Conservation (phyloP, 169 alveolate species). For the Plasmodium fragile region DNA sequence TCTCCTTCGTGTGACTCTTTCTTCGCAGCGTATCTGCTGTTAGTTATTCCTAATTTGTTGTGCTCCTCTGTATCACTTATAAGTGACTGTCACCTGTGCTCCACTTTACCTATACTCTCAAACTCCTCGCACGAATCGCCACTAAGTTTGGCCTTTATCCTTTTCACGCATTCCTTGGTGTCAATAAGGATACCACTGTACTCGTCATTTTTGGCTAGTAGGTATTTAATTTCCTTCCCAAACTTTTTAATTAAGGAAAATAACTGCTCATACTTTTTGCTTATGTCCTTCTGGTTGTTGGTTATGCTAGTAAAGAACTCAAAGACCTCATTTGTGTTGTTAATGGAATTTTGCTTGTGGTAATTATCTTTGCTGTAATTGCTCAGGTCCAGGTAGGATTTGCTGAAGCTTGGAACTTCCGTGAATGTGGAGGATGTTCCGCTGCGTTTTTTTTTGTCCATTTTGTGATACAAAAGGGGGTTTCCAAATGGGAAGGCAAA, state of each 20-base stretch:
- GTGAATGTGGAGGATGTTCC: conserved; percentile 33
- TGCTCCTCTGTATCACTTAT: neutral
- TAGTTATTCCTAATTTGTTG: neutral
- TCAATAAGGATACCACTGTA: conserved; percentile 34
- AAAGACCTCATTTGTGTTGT: conserved; percentile 59
- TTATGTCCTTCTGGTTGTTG: conserved; percentile 62
- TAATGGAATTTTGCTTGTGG: conserved; percentile 44
- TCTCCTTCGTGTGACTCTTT: neutral
- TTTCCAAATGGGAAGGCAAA: neutral
- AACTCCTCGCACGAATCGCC: conserved; percentile 44
- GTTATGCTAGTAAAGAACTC: conserved; percentile 67
- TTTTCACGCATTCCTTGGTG: conserved; percentile 56
- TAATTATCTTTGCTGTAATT: conserved; percentile 45
- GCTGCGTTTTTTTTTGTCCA: conserved; percentile 61
- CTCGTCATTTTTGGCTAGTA: conserved; percentile 62
- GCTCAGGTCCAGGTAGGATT: conserved; percentile 64
- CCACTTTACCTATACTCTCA: conserved; percentile 44
- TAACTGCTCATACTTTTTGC: conserved; percentile 57
- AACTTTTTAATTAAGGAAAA: conserved; percentile 67
- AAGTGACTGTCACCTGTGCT: neutral
- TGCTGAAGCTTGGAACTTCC: conserved; percentile 28
- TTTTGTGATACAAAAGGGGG: neutral
- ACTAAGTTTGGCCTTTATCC: conserved; percentile 33
- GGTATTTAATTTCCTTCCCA: conserved; percentile 70
- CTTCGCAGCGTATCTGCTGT: neutral